Percentiles rank a stretch among this genome's conserved stretches.
phyloP scores from a whole-genome alignment of 2,329 filamentous ascomycete species.

The Xylariaceae sp. region DNA sequence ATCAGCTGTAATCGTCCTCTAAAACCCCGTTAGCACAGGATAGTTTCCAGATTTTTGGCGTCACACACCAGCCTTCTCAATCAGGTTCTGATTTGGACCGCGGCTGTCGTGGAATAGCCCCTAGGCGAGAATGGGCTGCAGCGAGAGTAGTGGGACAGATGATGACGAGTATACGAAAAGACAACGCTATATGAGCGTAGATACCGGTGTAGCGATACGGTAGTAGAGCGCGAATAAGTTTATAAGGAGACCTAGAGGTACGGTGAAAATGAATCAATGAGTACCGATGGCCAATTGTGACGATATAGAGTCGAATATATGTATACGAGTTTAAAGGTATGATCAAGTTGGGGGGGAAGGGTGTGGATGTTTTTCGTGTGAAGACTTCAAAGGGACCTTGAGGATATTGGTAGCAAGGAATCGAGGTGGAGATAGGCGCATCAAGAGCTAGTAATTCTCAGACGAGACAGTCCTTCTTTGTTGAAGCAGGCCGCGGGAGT shows the following conservation, averaged over 20 bases:
- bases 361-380: slow-evolving; percentile 34
- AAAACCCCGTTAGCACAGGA: neutral
- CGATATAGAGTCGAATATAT: slow-evolving; percentile 34
- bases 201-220: neutral
- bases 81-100: neutral
- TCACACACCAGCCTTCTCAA: neutral
- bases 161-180: neutral
- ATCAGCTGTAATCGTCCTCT: neutral
- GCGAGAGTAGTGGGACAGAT: neutral
- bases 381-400: slow-evolving; percentile 27
- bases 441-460: slow-evolving; percentile 37
- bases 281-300: neutral
- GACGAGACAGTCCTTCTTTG: slow-evolving; percentile 44
- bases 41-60: neutral
- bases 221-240: neutral
- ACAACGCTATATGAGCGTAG: neutral
- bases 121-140: neutral
- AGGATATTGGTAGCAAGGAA: slow-evolving; percentile 26
- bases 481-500: slow-evolving; percentile 37
- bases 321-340: slow-evolving; percentile 37
- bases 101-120: neutral
- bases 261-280: neutral
- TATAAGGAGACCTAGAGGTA: neutral
- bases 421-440: slow-evolving; percentile 36
- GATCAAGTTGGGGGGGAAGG: slow-evolving; percentile 20